Evolutionary conservation across 78 protist species (phyloP), one percentile per base, ranked within the genome.

Genomic region (Dictyostelium purpureum): DNA sequence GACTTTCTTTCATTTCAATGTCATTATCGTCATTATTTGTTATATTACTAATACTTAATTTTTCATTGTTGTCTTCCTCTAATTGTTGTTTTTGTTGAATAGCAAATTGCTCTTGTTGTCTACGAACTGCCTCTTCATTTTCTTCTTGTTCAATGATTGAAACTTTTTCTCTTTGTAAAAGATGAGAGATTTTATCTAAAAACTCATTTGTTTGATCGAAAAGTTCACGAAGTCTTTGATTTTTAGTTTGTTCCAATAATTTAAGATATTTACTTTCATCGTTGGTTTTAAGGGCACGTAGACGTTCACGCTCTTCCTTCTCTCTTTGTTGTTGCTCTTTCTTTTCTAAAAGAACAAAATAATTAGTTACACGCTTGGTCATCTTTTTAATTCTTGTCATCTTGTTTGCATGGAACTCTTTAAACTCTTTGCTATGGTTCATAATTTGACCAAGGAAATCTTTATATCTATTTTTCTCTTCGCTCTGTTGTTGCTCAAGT

Each of bases 141-240:
- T 85, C 91, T 37, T 66, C 91, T 49, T 90, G 79, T 43, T 77
- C 89, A 16, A 33, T 59, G 31, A 49, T 66, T 3, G 24, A 40
- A 26, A 43, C 54, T 67, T 90, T 81, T 51, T 90, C 94, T 67
- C 79, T 77, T 79, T 85, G 92, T 28, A 85, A 37, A 14, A 90
- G 40, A 63, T 79, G 89, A 10, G 93, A 78, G 52, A 92, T 83
- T 31, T 81, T 85, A 28, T 78, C 85, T 18, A 92, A 35, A 59
- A 83, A 92, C 47, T 92, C 95, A 42, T 92, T 87, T 70, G 95
- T 92, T 56, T 92, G 90, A 49, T 92, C 88, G 19, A 92, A 71
- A 2, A 92, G 24, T 49, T 83, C 88, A 75, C 69, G 76, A 21
- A 92, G 91, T 67, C 95, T 75, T 80, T 81, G 43, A 43, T 92